Base-by-base conservation (phyloP, 2,329 filamentous ascomycete genomes). In the Fusarium tupiense region DNA sequence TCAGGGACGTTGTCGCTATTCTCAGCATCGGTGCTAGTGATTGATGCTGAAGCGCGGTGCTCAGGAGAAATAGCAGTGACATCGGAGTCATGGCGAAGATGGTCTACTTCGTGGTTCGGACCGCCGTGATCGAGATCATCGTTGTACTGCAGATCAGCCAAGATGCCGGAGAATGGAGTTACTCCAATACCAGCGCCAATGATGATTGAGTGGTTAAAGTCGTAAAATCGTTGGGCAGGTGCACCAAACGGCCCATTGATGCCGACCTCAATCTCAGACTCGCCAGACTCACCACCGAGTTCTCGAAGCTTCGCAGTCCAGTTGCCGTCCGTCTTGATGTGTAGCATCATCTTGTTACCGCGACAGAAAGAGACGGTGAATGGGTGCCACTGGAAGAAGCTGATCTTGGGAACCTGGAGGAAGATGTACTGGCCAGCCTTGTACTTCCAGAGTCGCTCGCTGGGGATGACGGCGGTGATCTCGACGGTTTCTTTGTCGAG, bases 301-400 rank as follows among this genome's bases (percentile, higher is more conserved):
- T 84, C 79, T 16, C 85, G 83, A 4, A 90, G 81, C 52, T 79
- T 80, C 8, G 80, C 80, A 0, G 88, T 90, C 88, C 88, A 90
- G 77, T 90, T 84, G 0, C 88, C 88, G 52, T 89, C 87, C 7
- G 86, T 87, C 76, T 90, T 90, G 81, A 90, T 89, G 72, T 90
- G 88, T 2, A 90, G 77, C 77, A 86, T 85, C 80, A 90, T 84
- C 38, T 85, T 83, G 33, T 86, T 85, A 0, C 85, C 87, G 20
- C 84, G 83, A 71, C 88, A 90, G 5, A 86, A 85, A 0, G 88
- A 90, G 1, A 90, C 86, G 0, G 88, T 90, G 72, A 90, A 90
- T 0, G 88, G 88, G 64, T 90, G 88, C 88, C 88, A 90, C 73
- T 90, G 88, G 65, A 88, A 90, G 57, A 83, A 80, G 43, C 87